Percentiles rank a stretch among this genome's conserved stretches.
Evolutionary conservation across 768 basidiomycete species (phyloP).

Genomic region (Tricholoma furcatifolium): DNA sequence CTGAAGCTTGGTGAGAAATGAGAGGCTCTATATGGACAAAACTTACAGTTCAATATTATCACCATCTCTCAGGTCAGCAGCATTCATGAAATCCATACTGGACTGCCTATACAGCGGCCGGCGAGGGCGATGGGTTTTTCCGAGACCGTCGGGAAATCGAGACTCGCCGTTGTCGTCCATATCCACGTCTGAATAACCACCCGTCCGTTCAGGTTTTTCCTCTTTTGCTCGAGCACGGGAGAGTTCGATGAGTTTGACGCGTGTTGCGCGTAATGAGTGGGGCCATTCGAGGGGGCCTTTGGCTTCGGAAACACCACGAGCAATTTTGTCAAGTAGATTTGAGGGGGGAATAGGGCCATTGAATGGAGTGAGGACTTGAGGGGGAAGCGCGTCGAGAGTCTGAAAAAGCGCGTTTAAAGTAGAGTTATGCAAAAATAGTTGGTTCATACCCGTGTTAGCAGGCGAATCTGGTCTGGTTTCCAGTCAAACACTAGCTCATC

Average conservation of each 20-base stretch:
- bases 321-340: slow-evolving; percentile 85
- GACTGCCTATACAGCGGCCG: slow-evolving; percentile 77
- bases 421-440: slow-evolving; percentile 13
- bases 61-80: slow-evolving; percentile 47
- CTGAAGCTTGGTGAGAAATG: slow-evolving; percentile 30
- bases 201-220: slow-evolving; percentile 44
- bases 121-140: slow-evolving; percentile 29
- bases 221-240: slow-evolving; percentile 67
- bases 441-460: slow-evolving; percentile 58
- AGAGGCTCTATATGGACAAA: slow-evolving; percentile 7
- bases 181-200: slow-evolving; percentile 41
- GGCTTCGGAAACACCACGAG: slow-evolving; percentile 70
- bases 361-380: slow-evolving; percentile 85
- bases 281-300: slow-evolving; percentile 82
- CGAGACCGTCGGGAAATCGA: slow-evolving; percentile 26
- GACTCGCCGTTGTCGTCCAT: slow-evolving; percentile 33
- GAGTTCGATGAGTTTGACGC: slow-evolving; percentile 78
- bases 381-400: slow-evolving; percentile 83
- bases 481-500: slow-evolving; percentile 70
- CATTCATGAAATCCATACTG: slow-evolving; percentile 83
- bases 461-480: slow-evolving; percentile 68
- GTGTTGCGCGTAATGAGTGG: slow-evolving; percentile 78
- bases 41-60: slow-evolving; percentile 64
- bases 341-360: slow-evolving; percentile 81
- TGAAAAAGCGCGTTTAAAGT: slow-evolving; percentile 23